Percentiles rank a stretch among this genome's conserved stretches.
phyloP scores from a whole-genome alignment of 2,329 filamentous ascomycete species.

The Xylariales sp. region DNA sequence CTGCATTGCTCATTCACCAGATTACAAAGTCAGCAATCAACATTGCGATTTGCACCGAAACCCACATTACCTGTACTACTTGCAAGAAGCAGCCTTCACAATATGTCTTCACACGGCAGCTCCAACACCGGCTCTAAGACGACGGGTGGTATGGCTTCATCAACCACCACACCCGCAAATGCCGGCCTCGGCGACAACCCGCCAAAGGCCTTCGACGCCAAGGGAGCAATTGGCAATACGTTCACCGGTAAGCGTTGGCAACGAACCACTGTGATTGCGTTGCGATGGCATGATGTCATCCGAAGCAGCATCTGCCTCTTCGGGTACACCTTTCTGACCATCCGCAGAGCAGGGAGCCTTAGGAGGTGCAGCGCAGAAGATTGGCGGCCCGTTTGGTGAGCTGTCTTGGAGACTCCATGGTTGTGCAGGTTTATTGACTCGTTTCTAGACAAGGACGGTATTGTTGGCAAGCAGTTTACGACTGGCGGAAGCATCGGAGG shows the following conservation, averaged over 20 bases:
- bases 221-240: constrained; percentile 49
- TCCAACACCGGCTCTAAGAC: constrained; percentile 27
- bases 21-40: neutral
- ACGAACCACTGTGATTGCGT: neutral
- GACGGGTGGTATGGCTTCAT: constrained; percentile 22
- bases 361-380: constrained; percentile 44
- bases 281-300: neutral
- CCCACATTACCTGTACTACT: too few relatives aligned
- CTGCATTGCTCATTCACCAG: neutral
- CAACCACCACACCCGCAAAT: constrained; percentile 25
- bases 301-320: too few relatives aligned
- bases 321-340: too few relatives aligned
- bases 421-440: too few relatives aligned
- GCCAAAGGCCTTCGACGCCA: constrained; percentile 41
- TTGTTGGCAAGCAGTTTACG: constrained; percentile 53
- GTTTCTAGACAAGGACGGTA: constrained; percentile 47
- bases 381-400: constrained; percentile 47
- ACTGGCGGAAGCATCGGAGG: constrained; percentile 48
- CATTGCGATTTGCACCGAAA: too few relatives aligned
- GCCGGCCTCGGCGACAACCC: constrained; percentile 25
- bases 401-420: too few relatives aligned
- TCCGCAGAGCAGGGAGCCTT: constrained; percentile 38
- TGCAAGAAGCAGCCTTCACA: too few relatives aligned
- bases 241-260: constrained; percentile 41
- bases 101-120: constrained; percentile 26